Conservation (phyloP, 2,329 filamentous ascomycete genomes). For the Sporothrix euskadiensis region DNA sequence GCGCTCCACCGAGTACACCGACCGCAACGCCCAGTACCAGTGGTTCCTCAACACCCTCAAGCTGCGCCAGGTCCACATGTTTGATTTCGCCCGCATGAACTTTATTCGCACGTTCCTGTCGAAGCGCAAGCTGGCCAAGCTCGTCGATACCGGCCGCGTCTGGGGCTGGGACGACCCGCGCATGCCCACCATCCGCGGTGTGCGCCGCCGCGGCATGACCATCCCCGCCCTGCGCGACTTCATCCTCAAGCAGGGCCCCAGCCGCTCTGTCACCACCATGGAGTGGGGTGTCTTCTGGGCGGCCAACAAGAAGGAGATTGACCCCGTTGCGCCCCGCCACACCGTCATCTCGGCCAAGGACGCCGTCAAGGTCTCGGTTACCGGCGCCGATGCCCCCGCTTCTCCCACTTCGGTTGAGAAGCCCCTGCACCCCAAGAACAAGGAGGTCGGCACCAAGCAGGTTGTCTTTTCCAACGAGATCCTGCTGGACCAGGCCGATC, state of each 20-base stretch:
- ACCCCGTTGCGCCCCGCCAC: slow-evolving; percentile 72
- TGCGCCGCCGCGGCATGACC: slow-evolving; percentile 75
- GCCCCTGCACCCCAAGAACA: slow-evolving; percentile 87
- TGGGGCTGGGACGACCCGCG: slow-evolving; percentile 86
- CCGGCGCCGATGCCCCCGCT: slow-evolving; percentile 66
- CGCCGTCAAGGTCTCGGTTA: slow-evolving; percentile 68
- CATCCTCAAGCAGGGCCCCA: slow-evolving; percentile 80
- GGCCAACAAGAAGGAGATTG: slow-evolving; percentile 79
- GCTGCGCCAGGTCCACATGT: slow-evolving; percentile 76
- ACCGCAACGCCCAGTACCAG: slow-evolving; percentile 82
- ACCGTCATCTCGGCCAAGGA: slow-evolving; percentile 71
- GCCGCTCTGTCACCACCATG: slow-evolving; percentile 79
- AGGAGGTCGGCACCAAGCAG: slow-evolving; percentile 79
- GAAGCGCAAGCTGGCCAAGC: slow-evolving; percentile 82
- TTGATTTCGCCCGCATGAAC: slow-evolving; percentile 83
- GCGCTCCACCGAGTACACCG: slow-evolving; percentile 78
- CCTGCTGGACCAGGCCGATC: slow-evolving; percentile 84
- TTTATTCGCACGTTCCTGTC: slow-evolving; percentile 80
- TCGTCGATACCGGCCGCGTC: slow-evolving; percentile 74
- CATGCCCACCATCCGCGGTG: slow-evolving; percentile 67
- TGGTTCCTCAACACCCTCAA: slow-evolving; percentile 78
- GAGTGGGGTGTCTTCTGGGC: slow-evolving; percentile 78
- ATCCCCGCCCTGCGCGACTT: slow-evolving; percentile 78
- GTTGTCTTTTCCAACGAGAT: slow-evolving; percentile 75
- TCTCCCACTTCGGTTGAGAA: slow-evolving; percentile 69